phyloP scores from a whole-genome alignment of 1,284 basidiomycete genomes.

The Ceratobasidium sp. region DNA sequence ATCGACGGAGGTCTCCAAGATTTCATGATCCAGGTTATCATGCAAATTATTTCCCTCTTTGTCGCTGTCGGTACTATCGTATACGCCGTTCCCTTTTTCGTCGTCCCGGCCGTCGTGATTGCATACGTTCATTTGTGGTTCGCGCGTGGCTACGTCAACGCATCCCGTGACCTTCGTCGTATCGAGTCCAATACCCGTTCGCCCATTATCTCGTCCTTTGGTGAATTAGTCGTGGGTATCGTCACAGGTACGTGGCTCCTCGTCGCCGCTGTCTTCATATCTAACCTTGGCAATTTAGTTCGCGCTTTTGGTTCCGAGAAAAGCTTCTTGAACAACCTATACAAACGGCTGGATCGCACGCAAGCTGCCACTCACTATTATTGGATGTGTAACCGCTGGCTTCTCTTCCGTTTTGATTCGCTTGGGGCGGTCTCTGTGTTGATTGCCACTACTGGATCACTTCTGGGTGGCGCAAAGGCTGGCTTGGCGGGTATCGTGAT shows the following conservation, averaged over 20 bases:
- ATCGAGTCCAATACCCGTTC: slow-evolving; percentile 44
- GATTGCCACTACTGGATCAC: slow-evolving; percentile 65
- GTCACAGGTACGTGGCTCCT: neutral
- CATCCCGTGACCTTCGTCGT: slow-evolving; percentile 35
- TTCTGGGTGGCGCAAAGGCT: slow-evolving; percentile 20
- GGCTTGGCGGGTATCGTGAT: slow-evolving; percentile 19
- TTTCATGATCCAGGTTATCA: slow-evolving; percentile 12
- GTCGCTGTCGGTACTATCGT: slow-evolving; percentile 27
- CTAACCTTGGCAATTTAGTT: neutral
- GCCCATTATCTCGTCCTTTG: slow-evolving; percentile 43
- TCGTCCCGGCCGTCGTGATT: slow-evolving; percentile 20
- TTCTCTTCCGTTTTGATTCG: slow-evolving; percentile 64
- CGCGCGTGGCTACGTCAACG: slow-evolving; percentile 22
- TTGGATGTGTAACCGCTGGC: slow-evolving; percentile 47
- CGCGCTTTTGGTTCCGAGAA: slow-evolving; percentile 38
- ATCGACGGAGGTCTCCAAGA: slow-evolving; percentile 31
- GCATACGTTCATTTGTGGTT: slow-evolving; percentile 26
- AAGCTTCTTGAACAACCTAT: slow-evolving; percentile 29
- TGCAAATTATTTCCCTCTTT: neutral
- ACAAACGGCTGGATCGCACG: slow-evolving; percentile 34
- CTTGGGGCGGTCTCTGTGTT: slow-evolving; percentile 76
- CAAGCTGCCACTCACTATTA: slow-evolving; percentile 41
- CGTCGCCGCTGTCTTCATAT: too few species aligned
- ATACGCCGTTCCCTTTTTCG: slow-evolving; percentile 36
- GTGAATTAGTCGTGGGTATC: slow-evolving; percentile 25